A percentile compares a stretch with the other conserved stretches of the same genome.
phyloP scores from a whole-genome alignment of 1,284 basidiomycete genomes.

The Vanrija sp. region DNA sequence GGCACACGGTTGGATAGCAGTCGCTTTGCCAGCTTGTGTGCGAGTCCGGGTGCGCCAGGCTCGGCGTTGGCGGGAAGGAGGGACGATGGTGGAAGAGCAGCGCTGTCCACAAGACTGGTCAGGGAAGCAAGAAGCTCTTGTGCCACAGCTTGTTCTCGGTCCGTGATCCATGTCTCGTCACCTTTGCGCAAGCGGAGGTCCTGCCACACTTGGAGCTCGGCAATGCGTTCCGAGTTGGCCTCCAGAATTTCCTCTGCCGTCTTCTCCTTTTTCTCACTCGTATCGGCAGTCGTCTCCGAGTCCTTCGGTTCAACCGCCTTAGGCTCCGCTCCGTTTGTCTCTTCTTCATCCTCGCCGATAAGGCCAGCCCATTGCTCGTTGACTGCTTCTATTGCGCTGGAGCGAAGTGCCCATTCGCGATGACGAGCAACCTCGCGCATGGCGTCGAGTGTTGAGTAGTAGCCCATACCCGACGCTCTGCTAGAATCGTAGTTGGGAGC shows the following conservation, averaged over 20 bases:
- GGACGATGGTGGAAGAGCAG: slow-evolving; percentile 7
- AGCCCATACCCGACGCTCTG: slow-evolving; percentile 27
- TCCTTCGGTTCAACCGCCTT: slow-evolving; percentile 6
- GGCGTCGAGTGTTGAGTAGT: slow-evolving; percentile 29
- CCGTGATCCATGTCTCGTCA: slow-evolving; percentile 13
- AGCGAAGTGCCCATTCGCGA: slow-evolving; percentile 14
- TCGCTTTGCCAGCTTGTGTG: slow-evolving; percentile 26
- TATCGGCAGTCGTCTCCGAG: slow-evolving; percentile 7
- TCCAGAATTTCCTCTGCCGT: slow-evolving; percentile 25
- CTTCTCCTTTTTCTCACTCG: neutral
- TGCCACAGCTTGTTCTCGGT: slow-evolving; percentile 35
- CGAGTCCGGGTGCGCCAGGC: slow-evolving; percentile 21
- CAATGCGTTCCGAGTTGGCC: slow-evolving; percentile 30
- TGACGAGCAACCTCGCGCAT: slow-evolving; percentile 38
- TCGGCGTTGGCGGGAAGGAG: slow-evolving; percentile 2
- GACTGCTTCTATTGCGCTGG: neutral
- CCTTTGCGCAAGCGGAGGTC: slow-evolving; percentile 27
- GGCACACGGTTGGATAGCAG: slow-evolving; percentile 21
- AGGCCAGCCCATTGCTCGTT: neutral
- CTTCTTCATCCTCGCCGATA: neutral
- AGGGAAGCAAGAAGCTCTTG: slow-evolving; percentile 34
- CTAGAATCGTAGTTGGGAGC: slow-evolving; percentile 39
- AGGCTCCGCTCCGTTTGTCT: neutral
- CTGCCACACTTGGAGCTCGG: slow-evolving; percentile 42
- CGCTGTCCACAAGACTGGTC: slow-evolving; percentile 17